These are phyloP conservation scores for Arthrobotrys iridis DNA, from an alignment of 2,329 filamentous ascomycete genomes.

Conservation along the genomic window DNA sequence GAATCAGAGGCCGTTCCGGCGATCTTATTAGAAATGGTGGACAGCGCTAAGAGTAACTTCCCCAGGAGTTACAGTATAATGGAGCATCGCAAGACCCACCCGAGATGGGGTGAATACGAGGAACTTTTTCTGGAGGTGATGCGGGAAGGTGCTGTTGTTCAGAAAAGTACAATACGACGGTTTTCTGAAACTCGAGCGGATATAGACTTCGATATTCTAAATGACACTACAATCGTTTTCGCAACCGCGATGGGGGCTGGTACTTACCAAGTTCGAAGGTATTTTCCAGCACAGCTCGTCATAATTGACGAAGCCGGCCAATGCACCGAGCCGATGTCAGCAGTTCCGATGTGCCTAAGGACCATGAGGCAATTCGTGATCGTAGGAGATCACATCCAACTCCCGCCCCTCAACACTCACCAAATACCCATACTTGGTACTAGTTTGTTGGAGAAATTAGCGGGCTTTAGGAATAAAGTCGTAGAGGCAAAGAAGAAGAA, in stretches of 20 bases:
- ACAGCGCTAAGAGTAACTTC: background rate
- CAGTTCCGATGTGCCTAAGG: background rate
- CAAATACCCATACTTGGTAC: background rate
- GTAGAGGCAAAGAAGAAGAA: background rate
- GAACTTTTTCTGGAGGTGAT: background rate
- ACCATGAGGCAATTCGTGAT: background rate
- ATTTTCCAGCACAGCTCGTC: background rate
- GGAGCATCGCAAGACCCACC: background rate
- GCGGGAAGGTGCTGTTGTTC: background rate
- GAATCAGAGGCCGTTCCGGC: background rate
- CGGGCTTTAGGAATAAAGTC: no score
- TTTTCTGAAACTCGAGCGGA: background rate
- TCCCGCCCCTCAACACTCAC: background rate
- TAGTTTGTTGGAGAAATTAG: background rate
- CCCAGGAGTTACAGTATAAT: background rate
- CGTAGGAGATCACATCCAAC: conserved; percentile 5
- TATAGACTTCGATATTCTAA: background rate
- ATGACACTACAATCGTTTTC: background rate
- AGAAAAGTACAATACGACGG: background rate
- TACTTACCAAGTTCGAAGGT: background rate
- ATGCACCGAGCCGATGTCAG: background rate
- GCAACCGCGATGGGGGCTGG: background rate
- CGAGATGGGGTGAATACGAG: background rate
- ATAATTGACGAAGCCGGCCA: conserved; percentile 19
- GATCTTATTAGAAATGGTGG: background rate